Evolutionary conservation across 441 rosid genomes (phyloP), one percentile per base, ranked within the genome.

Genomic region (Flueggea neowawraea): DNA sequence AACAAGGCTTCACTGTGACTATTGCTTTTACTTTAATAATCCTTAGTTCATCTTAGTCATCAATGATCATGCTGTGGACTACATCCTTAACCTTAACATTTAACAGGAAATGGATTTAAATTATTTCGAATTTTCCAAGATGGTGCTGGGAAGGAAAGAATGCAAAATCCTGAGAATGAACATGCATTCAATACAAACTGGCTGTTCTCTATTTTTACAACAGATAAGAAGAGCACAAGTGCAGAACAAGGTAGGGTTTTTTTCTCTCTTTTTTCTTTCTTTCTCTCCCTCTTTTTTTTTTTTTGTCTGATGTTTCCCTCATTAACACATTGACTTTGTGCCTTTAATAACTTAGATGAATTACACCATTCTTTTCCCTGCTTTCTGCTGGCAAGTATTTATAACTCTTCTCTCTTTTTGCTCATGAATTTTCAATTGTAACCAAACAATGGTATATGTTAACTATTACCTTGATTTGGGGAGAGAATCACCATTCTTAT

Each of bases 91-190:
- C n/a, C n/a, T n/a, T n/a, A 58, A 64, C 56, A 16, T 55, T 57
- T 55, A 58, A 72, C 81, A 88, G 97, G 83, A 56, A 63, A 73
- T 28, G 79, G 75, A 57, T 68, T 76, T 55, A 80, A 80, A 71
- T 60, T 77, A 58, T 51, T 72, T 67, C 45, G 52, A 64, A 48
- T 57, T 60, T 71, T 67, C 58, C 67, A 67, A 73, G 16, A 13
- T 56, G 64, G 59, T 16, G 54, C 61, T 31, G 68, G 52, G 67
- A 66, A 48, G 59, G 58, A 55, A 61, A 72, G 61, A 43, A 59
- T 58, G 59, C 76, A 52, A 17, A 45, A 67, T 50, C 65, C 74
- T 73, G 78, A 49, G 65, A 67, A 67, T 60, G 32, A 49, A 44
- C 48, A 80, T 8, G 16, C 68, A 39, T 63, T 57, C 48, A 67